These are phyloP conservation scores for Xylaria castorea DNA, from an alignment of 495 filamentous ascomycete species.

Conservation along the genomic window DNA sequence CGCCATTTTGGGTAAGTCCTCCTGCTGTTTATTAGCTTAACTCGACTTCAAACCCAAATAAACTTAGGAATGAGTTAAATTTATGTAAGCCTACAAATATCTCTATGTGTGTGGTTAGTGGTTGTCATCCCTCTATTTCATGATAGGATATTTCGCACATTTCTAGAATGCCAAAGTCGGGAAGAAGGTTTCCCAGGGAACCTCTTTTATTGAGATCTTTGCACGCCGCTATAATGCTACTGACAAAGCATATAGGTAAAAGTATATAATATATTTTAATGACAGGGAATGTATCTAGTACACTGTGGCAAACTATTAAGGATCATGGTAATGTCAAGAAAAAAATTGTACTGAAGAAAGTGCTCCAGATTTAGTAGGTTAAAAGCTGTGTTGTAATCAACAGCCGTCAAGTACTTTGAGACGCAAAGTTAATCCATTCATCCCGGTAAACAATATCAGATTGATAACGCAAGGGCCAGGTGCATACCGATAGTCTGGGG, in stretches of 20 bases:
- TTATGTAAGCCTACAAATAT: slow-evolving; percentile 22
- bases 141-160: slow-evolving; percentile 69
- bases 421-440: slow-evolving; percentile 89
- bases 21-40: slow-evolving; percentile 43
- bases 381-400: slow-evolving; percentile 77
- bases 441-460: slow-evolving; percentile 11
- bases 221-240: slow-evolving; percentile 70
- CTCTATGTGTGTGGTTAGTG: slow-evolving; percentile 59
- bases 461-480: background rate
- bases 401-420: slow-evolving; percentile 72
- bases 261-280: slow-evolving; percentile 48
- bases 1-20: slow-evolving; percentile 77
- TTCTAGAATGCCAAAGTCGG: slow-evolving; percentile 44
- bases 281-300: slow-evolving; percentile 81
- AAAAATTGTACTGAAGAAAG: background rate
- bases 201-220: slow-evolving; percentile 49
- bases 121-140: slow-evolving; percentile 80
- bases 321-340: background rate
- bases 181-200: slow-evolving; percentile 46
- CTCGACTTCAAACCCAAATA: background rate
- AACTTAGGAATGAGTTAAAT: background rate
- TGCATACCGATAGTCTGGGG: slow-evolving; percentile 53
- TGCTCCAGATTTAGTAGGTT: slow-evolving; percentile 74
- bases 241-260: background rate
- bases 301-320: slow-evolving; percentile 61